These are phyloP conservation scores for Epichloe sp. DNA, from an alignment of 2,329 filamentous ascomycete species.

Conservation along the genomic window DNA sequence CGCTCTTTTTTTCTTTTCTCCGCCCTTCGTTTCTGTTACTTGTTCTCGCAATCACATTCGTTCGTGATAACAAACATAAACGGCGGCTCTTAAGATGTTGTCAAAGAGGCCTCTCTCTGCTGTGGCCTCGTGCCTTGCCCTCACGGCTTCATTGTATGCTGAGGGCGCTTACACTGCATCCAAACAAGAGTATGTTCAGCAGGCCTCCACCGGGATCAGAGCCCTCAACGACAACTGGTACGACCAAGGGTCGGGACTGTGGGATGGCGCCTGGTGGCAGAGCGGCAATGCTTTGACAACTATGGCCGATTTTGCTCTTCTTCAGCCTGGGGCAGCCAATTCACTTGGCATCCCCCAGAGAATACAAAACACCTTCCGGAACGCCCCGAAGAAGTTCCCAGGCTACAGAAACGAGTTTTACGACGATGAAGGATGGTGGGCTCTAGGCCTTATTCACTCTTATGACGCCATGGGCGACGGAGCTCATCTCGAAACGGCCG, in stretches of 20 bases:
- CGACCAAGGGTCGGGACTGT: constrained; percentile 44
- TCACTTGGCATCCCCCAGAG: constrained; percentile 24
- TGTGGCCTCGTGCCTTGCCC: constrained; percentile 1
- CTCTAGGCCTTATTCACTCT: constrained; percentile 41
- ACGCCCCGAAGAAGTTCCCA: constrained; percentile 28
- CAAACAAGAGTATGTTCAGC: constrained; percentile 17
- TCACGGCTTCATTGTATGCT: not conserved
- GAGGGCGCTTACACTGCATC: not conserved
- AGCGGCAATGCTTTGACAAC: constrained; percentile 52
- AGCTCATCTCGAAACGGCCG: constrained; percentile 39
- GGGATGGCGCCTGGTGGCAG: constrained; percentile 61
- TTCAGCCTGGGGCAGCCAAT: constrained; percentile 21
- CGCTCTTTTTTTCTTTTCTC: not conserved
- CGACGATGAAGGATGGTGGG: constrained; percentile 53
- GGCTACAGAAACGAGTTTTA: constrained; percentile 39
- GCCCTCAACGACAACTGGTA: constrained; percentile 47
- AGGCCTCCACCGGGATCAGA: constrained; percentile 21
- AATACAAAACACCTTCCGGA: constrained; percentile 30
- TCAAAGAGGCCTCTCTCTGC: not conserved
- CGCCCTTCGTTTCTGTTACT: not conserved
- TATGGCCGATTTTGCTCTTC: constrained; percentile 38
- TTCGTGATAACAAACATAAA: too few relatives aligned
- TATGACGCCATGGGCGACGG: constrained; percentile 39
- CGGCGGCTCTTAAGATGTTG: not conserved
- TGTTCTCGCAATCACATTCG: not conserved